These are phyloP conservation scores for Chaetomiaceae sp. DNA, from an alignment of 2,329 filamentous ascomycete genomes.

Conservation along the genomic window DNA sequence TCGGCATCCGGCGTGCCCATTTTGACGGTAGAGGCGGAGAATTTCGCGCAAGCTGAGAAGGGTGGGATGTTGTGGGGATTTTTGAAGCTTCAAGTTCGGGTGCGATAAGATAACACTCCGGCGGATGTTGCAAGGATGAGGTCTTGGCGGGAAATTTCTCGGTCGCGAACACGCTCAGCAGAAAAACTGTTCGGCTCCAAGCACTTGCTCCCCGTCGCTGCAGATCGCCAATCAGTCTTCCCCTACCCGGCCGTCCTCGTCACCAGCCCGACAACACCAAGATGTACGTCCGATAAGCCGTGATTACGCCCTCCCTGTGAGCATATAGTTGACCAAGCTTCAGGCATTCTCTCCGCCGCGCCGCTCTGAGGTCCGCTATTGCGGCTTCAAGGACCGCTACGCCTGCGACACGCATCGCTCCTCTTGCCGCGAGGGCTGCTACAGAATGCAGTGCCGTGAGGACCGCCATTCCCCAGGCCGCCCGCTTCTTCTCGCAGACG, in stretches of 20 bases:
- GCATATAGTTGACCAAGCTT: background rate
- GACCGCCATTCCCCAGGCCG: slow-evolving; percentile 14
- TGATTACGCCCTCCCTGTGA: background rate
- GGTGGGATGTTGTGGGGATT: too few relatives aligned
- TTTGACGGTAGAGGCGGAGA: too few relatives aligned
- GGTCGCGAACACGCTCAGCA: background rate
- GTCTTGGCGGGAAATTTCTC: too few relatives aligned
- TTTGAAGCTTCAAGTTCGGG: too few relatives aligned
- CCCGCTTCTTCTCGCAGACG: slow-evolving; percentile 33
- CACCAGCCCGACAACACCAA: background rate
- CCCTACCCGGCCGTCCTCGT: too few relatives aligned
- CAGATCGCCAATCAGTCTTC: background rate
- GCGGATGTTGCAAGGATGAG: too few relatives aligned
- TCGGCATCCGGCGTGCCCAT: too few relatives aligned
- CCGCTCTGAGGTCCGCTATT: slow-evolving; percentile 31
- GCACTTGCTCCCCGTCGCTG: background rate
- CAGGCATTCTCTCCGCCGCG: slow-evolving; percentile 34
- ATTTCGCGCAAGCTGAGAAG: too few relatives aligned
- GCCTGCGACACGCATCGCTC: slow-evolving; percentile 23
- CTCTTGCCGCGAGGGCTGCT: slow-evolving; percentile 22
- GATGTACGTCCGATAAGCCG: slow-evolving; percentile 2
- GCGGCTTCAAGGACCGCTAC: slow-evolving; percentile 29
- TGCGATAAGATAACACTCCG: too few relatives aligned
- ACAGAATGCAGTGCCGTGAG: slow-evolving; percentile 9
- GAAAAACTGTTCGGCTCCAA: background rate